Conservation (phyloP, 2,329 filamentous ascomycete genomes). For the Apiospora malaysiana region DNA sequence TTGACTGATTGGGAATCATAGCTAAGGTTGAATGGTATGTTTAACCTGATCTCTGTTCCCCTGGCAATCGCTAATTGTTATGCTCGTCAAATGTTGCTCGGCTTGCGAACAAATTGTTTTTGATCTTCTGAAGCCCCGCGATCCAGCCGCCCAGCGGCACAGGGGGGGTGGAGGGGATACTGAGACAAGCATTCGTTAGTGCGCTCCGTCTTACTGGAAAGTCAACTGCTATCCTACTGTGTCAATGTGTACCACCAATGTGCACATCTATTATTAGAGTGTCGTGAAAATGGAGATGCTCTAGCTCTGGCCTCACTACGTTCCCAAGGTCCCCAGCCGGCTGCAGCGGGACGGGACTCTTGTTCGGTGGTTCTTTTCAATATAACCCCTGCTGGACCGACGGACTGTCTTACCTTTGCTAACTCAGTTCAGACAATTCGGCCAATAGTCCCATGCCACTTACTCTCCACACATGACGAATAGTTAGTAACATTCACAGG, state of each 20-base stretch:
- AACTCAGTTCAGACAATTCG: background rate
- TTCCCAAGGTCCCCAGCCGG: background rate
- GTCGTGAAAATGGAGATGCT: background rate
- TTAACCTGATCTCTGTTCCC: background rate
- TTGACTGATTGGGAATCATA: too few relatives aligned
- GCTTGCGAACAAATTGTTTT: too few relatives aligned
- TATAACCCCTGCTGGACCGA: background rate
- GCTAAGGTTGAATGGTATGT: too few relatives aligned
- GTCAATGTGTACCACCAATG: too few relatives aligned
- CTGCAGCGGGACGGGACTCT: background rate
- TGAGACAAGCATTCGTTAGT: background rate
- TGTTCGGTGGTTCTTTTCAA: background rate
- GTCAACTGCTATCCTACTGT: background rate
- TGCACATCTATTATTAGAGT: constrained; percentile 5
- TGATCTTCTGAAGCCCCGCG: background rate
- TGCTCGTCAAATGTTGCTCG: too few relatives aligned
- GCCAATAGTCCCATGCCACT: constrained; percentile 8
- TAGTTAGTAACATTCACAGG: background rate
- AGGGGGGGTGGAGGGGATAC: background rate
- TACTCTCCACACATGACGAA: background rate
- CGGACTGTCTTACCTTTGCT: background rate
- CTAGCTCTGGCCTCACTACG: background rate
- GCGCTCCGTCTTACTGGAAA: background rate
- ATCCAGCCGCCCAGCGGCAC: background rate
- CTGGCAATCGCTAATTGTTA: too few relatives aligned